These are phyloP conservation scores for Saccharomyces hybrid DNA, from an alignment of 1,139 yeast species.

Conservation along the genomic window DNA sequence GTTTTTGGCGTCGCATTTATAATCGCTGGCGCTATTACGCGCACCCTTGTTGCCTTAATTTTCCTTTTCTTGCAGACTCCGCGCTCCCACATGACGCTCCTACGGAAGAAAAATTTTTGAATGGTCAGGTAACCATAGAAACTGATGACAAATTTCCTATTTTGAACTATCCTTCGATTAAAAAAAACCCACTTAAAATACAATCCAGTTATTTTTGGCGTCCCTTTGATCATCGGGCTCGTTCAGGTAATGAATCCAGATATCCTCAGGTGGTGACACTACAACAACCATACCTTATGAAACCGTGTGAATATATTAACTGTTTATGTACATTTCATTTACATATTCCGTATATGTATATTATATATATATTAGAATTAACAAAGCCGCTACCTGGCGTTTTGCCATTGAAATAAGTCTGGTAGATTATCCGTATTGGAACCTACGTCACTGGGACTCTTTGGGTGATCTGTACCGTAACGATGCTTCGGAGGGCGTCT, in stretches of 20 bases:
- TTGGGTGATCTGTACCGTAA: constrained; percentile 2
- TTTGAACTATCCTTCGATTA: neutral
- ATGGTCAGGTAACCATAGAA: neutral
- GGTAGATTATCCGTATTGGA: constrained; percentile 12
- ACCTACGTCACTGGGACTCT: neutral
- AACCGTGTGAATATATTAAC: neutral
- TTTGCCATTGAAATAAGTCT: constrained; percentile 27
- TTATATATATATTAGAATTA: neutral
- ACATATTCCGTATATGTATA: neutral
- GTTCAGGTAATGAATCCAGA: neutral
- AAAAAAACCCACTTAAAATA: neutral
- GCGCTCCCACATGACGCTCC: neutral
- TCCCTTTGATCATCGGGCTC: neutral
- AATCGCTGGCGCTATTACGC: neutral
- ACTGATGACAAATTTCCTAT: neutral
- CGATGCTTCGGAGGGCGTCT: constrained; percentile 12
- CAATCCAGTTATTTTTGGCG: neutral
- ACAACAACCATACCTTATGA: neutral
- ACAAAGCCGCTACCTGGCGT: constrained; percentile 11
- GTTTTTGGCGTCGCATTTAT: neutral
- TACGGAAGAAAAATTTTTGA: neutral
- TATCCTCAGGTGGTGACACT: neutral
- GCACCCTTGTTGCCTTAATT: neutral
- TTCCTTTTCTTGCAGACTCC: neutral
- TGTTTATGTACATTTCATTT: neutral